Evolutionary conservation across 2,329 filamentous ascomycete species (phyloP), one percentile per base, ranked within the genome.

Genomic region (Davidsoniella eucalypti): DNA sequence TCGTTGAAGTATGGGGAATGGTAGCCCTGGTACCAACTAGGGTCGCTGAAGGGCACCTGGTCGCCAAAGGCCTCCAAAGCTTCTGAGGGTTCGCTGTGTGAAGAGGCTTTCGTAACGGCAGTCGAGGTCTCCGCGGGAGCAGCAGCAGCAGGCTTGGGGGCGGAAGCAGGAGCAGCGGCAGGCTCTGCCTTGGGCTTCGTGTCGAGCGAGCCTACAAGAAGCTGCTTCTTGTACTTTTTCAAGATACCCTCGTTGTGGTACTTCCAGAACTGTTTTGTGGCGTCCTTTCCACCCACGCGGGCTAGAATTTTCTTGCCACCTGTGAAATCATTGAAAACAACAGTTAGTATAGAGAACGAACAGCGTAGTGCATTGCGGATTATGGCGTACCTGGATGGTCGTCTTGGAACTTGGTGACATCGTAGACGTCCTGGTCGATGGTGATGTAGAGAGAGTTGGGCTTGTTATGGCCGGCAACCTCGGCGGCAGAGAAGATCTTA

Each of bases 1-100:
- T 94, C 82, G 68, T 95, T 95, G 75, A 83, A 94, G 75, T 95
- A 96, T 25, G 90, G 87, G 1, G 90, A 94, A 69, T 94, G 85
- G 67, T 94, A 94, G 57, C 81, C 82, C 65, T 94, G 88, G 66
- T 95, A 95, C 92, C 92, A 98, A 44, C 76, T 78, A 10, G 92
- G 92, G 60, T 98, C 92, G 25, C 79, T 84, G 62, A 93, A 96
- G 29, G 92, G 92, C 56, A 98, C 81, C 63, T 92, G 73, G 57
- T 84, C 78, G 54, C 92, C 92, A 49, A 94, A 71, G 3, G 87
- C 72, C 65, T 88, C 86, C 8, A 74, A 67, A 51, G 78, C 72
- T 55, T 80, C 72, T 61, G 69, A 55, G 43, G 55, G 55, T 54
- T 80, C 73, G 23, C 23, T 16, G 58, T 78, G 72, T 54, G 60